Conservation (phyloP, 73 alveolate species). For the Tetrahymena borealis region DNA sequence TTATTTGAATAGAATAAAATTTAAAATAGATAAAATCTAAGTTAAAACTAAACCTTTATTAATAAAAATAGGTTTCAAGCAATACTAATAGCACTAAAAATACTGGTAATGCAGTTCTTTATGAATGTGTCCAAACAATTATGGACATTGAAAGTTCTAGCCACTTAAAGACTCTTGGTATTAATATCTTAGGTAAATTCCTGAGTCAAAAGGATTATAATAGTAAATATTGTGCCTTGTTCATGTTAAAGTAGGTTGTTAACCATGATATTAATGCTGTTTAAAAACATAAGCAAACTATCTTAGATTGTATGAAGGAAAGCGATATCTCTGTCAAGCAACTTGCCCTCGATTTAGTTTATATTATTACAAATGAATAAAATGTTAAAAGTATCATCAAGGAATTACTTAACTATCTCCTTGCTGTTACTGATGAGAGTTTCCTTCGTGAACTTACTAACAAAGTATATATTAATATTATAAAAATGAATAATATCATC, state of each 20-base stretch:
- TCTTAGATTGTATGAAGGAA: slow-evolving; percentile 35
- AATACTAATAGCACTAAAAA: slow-evolving; percentile 84
- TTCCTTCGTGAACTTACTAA: neutral
- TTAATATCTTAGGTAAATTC: slow-evolving; percentile 39
- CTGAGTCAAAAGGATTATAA: slow-evolving; percentile 25
- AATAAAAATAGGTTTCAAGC: slow-evolving; percentile 79
- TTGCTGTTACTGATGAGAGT: slow-evolving; percentile 29
- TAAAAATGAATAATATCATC: neutral
- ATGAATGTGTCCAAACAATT: slow-evolving; percentile 98
- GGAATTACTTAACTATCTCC: slow-evolving; percentile 20
- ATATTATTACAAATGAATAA: slow-evolving; percentile 30
- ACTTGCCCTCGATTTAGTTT: slow-evolving; percentile 27
- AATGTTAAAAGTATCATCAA: slow-evolving; percentile 31
- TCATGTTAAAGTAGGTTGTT: slow-evolving; percentile 25
- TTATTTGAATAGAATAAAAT: too few species aligned
- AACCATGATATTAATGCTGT: slow-evolving; percentile 31
- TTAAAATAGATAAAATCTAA: too few species aligned
- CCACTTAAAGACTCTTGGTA: slow-evolving; percentile 83
- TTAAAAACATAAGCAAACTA: slow-evolving; percentile 34
- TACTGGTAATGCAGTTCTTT: slow-evolving; percentile 92
- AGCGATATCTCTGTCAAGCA: slow-evolving; percentile 36
- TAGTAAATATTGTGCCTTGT: slow-evolving; percentile 18
- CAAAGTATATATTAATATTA: neutral
- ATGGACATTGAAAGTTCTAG: slow-evolving; percentile 89
- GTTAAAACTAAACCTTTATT: too few species aligned